Evolutionary conservation across 2,329 filamentous ascomycete genomes (phyloP), one percentile per base, ranked within the genome.

Genomic region (Hortaea sp.): DNA sequence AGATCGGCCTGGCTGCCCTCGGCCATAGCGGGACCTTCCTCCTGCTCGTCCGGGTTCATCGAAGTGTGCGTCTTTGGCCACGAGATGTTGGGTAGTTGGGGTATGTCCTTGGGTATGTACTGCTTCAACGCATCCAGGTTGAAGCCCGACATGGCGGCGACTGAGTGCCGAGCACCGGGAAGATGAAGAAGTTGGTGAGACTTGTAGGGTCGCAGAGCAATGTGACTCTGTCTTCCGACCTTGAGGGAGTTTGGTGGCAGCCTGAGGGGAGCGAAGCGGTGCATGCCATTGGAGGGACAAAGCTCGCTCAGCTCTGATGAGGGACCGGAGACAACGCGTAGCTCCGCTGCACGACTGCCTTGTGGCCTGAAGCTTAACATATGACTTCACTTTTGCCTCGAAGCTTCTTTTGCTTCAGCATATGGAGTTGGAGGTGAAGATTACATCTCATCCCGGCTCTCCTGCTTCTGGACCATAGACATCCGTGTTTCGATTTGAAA

Each of bases 41-140:
- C 43, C 41, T 54, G 55, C 27, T 58, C 54, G 38, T 53, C 41
- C 3, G 54, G 47, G 37, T 55, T 49, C 46, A 53, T 50, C 43
- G 41, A 45, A 41, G 40, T 46, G 35, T 50, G 46, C 10, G 41
- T n/a, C 7, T 46, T 42, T n/a, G 53, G 52, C 55, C 58, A 61
- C 28, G 52, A 46, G 32, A 60, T 51, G 28, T 52, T 50, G 40
- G 58, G 58, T 5, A 49, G 20, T 27, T 41, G 43, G 10, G 48
- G 44, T 11, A 62, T 55, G 39, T 61, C 55, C 39, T 56, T 59
- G 11, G 62, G 60, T 29, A 50, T 47, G 41, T 44, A 50, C 39
- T 47, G 29, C 39, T 55, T 53, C 39, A 65, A 53, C 39, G 56
- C 54, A 39, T 47, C 39, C 39, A 64, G 52, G 34, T 61, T 62